These are phyloP conservation scores for Incumbomyces lentus DNA, from an alignment of 2,329 filamentous ascomycete genomes.

Conservation along the genomic window DNA sequence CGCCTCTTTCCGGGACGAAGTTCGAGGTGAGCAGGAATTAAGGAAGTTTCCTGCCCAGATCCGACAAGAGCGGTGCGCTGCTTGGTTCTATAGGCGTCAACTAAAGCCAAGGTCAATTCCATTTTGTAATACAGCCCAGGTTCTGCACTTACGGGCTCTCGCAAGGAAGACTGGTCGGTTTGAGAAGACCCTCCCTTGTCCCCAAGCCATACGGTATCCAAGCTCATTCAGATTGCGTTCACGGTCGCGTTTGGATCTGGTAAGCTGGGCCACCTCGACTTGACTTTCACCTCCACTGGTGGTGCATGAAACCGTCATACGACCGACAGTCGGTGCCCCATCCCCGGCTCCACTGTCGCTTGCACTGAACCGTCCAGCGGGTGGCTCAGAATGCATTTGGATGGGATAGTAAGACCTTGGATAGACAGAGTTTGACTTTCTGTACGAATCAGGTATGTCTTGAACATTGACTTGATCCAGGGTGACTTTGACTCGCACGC, in stretches of 20 bases:
- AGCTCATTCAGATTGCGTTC: conserved; percentile 89
- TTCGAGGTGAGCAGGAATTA: conserved; percentile 75
- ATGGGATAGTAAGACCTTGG: conserved; percentile 85
- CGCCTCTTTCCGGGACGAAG: conserved; percentile 74
- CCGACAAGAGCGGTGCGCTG: conserved; percentile 72
- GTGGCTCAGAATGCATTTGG: conserved; percentile 66
- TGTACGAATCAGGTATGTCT: conserved; percentile 92
- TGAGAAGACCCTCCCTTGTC: conserved; percentile 84
- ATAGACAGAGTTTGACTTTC: conserved; percentile 79
- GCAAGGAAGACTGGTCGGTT: conserved; percentile 80
- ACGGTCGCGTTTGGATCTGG: conserved; percentile 58
- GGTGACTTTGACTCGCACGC: conserved; percentile 80
- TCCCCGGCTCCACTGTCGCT: conserved; percentile 48
- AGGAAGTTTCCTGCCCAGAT: conserved; percentile 62
- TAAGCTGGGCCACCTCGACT: conserved; percentile 64
- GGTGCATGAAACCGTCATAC: conserved; percentile 49
- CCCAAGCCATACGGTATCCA: conserved; percentile 92
- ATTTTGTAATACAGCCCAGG: conserved; percentile 2
- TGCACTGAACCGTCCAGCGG: conserved; percentile 63
- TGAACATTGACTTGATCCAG: conserved; percentile 90
- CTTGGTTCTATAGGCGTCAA: conserved; percentile 91
- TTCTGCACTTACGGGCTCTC: conserved; percentile 63
- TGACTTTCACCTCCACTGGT: conserved; percentile 62
- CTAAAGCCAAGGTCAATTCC: conserved; percentile 36
- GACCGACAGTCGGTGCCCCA: conserved; percentile 27